Evolutionary conservation across 2,329 filamentous ascomycete genomes (phyloP).

Genomic region (Plenodomus lindquistii): DNA sequence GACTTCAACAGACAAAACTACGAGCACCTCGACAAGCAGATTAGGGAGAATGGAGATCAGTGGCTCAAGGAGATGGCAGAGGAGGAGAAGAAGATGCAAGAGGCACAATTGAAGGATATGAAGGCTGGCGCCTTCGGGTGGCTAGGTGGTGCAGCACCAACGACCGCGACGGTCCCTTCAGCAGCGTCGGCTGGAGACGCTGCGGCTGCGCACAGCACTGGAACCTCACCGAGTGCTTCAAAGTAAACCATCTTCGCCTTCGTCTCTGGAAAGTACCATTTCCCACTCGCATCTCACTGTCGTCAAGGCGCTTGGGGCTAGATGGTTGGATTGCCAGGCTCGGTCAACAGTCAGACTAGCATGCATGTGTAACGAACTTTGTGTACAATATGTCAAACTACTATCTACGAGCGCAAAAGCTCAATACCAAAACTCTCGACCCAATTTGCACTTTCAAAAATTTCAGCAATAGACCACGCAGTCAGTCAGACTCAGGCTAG

Average conservation of each 20-base stretch:
- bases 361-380: neutral
- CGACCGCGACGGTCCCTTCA: slow-evolving; percentile 16
- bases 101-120: slow-evolving; percentile 91
- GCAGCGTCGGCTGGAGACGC: slow-evolving; percentile 21
- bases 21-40: slow-evolving; percentile 84
- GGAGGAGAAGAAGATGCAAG: slow-evolving; percentile 83
- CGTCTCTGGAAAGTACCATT: neutral
- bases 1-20: slow-evolving; percentile 92
- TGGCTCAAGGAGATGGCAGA: slow-evolving; percentile 94
- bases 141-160: slow-evolving; percentile 23
- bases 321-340: neutral
- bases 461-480: neutral
- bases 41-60: slow-evolving; percentile 89
- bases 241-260: slow-evolving; percentile 9
- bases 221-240: slow-evolving; percentile 13
- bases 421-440: neutral
- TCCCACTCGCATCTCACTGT: neutral
- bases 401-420: neutral
- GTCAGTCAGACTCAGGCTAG: neutral
- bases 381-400: neutral
- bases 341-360: neutral
- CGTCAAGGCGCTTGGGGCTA: slow-evolving; percentile 2
- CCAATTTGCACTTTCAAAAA: neutral
- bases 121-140: slow-evolving; percentile 56
- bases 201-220: slow-evolving; percentile 15